Base-by-base conservation (phyloP, 2,329 filamentous ascomycete species). In the Shiraia sp. region DNA sequence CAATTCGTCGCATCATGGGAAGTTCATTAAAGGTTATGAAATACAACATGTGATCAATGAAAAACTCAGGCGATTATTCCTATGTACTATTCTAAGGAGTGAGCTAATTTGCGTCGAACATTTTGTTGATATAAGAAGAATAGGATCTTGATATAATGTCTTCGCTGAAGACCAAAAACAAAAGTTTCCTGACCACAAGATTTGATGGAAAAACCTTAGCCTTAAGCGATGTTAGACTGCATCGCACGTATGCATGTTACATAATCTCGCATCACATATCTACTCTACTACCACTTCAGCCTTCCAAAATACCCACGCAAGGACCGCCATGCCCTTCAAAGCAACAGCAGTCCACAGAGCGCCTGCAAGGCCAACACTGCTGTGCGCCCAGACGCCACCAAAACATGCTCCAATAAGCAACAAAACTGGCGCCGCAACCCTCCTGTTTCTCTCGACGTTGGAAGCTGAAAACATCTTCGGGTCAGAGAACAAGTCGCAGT, bases 401-500 rank as follows among this genome's bases (percentile, higher is more conserved):
- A 75, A 44, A 25, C 82, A 69, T 0, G 79, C 79, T 1, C 81
- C 81, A 3, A 76, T 17, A 22, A 82, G 43, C n/a, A 82, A 65
- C 37, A 78, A 63, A 2, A 79, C 22, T 1, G 80, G 75, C 1
- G 80, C 79, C 0, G 70, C 73, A 1, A 71, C 58, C 32, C 80
- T 70, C 35, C 78, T 69, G 59, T 81, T 80, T 34, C 80, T 68
- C 59, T 82, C 79, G 0, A 73, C 64, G 41, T 81, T 78, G 2
- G 65, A 57, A 10, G 65, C 45, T 0, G 64, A 65, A 4, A 80
- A 65, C n/a, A 83, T 47, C 7, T 74, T 72, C 8, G 75, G 70
- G 57, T 90, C 86, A 1, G 83, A 86, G 54, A 89, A 89, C 14
- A 92, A 61, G 63, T 92, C 88, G 61, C 87, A 90, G 72, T 91